Base-by-base conservation (phyloP, 768 basidiomycete genomes). In the Mycena rebaudengoi region DNA sequence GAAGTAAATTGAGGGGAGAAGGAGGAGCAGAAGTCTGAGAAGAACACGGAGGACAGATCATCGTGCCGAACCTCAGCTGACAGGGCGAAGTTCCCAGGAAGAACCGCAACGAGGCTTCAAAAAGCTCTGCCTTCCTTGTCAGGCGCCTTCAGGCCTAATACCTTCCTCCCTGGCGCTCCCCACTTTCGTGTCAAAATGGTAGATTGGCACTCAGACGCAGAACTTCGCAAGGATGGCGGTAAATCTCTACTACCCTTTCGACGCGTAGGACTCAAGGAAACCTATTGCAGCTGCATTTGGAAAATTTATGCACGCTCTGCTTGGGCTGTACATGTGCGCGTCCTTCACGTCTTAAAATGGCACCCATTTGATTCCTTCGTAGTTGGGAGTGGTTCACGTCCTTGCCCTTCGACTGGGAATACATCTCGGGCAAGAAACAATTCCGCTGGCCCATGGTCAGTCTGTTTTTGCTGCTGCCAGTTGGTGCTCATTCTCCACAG, bases 381-480 rank as follows among this genome's bases (percentile, higher is more conserved):
- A 90, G 88, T 48, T 91, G 89, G 89, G 89, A 91, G 73, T 88
- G 86, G 77, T 80, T 83, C 65, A 85, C 83, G 11, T 88, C 88
- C 23, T 72, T 90, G 58, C 70, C 80, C 60, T 91, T 90, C 67
- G 90, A 91, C 73, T 89, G 86, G 86, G 78, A 86, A 61, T 86
- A 84, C 65, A 67, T 91, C 66, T 76, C 82, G 13, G 80, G 88
- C 41, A 83, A 82, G 74, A 85, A 83, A 67, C 78, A 68, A 46
- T 90, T 90, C 74, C 82, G 77, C 44, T 91, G 90, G 90, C 89
- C 90, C 51, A 75, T 91, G 86, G 89, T 91, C 70, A 41, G 78
- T 53, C 4, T 44, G 23, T 20, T 20, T 62, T 29, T 30, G 23
- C 16, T 20, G 29, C 30, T 20, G 23, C 26, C 32, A 61, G 21